Evolutionary conservation across 2,329 filamentous ascomycete species (phyloP).

Genomic region (Epichloe gansuensis): DNA sequence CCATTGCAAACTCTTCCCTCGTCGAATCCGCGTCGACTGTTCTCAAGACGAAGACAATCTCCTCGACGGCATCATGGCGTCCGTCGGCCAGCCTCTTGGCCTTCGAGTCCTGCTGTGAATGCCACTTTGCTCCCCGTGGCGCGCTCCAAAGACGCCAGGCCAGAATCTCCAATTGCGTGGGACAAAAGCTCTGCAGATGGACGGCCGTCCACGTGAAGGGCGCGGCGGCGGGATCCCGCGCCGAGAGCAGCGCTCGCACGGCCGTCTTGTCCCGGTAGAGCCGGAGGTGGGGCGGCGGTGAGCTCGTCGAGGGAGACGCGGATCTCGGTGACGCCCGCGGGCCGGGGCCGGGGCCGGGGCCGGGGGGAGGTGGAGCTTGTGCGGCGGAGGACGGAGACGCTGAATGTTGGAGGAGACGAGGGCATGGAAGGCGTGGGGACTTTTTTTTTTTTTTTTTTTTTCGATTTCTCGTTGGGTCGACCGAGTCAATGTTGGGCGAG

Average conservation of each 20-base stretch:
- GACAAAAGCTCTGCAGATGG: constrained; percentile 32
- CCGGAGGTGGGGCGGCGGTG: constrained; percentile 24
- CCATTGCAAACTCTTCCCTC: constrained; percentile 34
- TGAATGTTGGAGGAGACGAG: constrained; percentile 30
- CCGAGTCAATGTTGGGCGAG: too few relatives aligned
- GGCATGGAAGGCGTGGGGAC: too few relatives aligned
- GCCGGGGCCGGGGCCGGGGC: constrained; percentile 10
- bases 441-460: too few relatives aligned
- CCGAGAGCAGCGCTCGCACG: constrained; percentile 20
- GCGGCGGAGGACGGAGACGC: constrained; percentile 44
- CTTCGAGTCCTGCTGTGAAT: constrained; percentile 22
- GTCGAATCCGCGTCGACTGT: constrained; percentile 33
- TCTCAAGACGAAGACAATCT: constrained; percentile 38
- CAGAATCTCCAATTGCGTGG: constrained; percentile 35
- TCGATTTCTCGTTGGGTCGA: too few relatives aligned
- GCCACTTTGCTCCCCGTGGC: constrained; percentile 32
- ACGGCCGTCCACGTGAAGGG: constrained; percentile 41
- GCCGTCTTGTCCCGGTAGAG: constrained; percentile 24
- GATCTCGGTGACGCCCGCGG: constrained; percentile 11
- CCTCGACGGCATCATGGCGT: constrained; percentile 27
- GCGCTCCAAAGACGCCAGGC: constrained; percentile 38
- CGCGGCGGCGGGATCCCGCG: constrained; percentile 1
- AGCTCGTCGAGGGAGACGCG: constrained; percentile 25
- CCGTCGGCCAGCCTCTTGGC: constrained; percentile 26
- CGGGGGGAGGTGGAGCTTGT: constrained; percentile 17